Percentiles rank a stretch among this genome's conserved stretches.
These are phyloP conservation scores for Saccharomyces hybrid DNA, from an alignment of 1,139 yeast genomes.

Conservation along the genomic window DNA sequence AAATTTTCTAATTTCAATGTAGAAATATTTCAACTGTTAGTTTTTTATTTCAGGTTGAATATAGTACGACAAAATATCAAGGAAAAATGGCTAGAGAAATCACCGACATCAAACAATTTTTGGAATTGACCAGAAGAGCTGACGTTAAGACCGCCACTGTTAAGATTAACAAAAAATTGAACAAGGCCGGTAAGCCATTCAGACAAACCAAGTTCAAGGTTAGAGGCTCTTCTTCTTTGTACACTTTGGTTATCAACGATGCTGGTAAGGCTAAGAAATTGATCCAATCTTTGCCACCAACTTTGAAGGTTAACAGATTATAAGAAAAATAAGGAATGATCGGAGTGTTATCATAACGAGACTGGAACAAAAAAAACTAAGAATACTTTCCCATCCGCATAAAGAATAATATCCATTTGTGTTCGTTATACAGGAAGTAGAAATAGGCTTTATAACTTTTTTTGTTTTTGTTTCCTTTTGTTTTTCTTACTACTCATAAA, in stretches of 20 bases:
- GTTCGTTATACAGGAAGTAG: background rate
- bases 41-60: background rate
- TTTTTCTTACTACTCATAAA: background rate
- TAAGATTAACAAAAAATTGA: conserved; percentile 81
- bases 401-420: background rate
- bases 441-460: background rate
- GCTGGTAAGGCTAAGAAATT: conserved; percentile 97
- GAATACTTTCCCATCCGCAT: background rate
- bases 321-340: conserved; percentile 29
- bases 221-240: conserved; percentile 90
- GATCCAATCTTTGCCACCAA: conserved; percentile 96
- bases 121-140: conserved; percentile 95
- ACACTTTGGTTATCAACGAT: conserved; percentile 94
- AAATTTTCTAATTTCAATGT: background rate
- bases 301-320: conserved; percentile 68
- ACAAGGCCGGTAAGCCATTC: conserved; percentile 77
- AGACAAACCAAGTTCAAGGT: conserved; percentile 98
- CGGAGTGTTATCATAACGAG: conserved; percentile 1
- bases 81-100: conserved; percentile 49
- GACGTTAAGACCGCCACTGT: conserved; percentile 91
- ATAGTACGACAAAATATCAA: background rate
- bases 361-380: background rate
- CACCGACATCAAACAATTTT: conserved; percentile 95
- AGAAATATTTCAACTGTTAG: background rate
- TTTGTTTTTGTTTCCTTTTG: background rate